phyloP scores from a whole-genome alignment of 2,329 filamentous ascomycete genomes.

The Ambrosiella beaveri region DNA sequence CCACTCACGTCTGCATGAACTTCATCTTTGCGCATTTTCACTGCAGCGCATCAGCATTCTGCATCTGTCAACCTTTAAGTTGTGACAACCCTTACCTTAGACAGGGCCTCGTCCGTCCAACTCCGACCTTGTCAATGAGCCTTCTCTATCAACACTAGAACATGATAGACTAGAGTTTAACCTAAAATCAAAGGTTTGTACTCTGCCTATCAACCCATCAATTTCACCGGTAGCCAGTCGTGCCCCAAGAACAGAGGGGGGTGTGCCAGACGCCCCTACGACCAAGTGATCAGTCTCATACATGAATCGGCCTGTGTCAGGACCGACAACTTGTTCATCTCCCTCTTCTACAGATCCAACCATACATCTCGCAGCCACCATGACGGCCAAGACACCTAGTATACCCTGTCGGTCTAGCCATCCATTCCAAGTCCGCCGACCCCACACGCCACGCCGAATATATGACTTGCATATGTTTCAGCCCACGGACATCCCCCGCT shows the following conservation, averaged over 20 bases:
- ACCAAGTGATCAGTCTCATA: not conserved
- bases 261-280: not conserved
- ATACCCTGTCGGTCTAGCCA: not conserved
- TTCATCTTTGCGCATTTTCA: not conserved
- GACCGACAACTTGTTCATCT: not conserved
- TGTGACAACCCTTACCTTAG: not conserved
- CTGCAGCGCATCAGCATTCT: not conserved
- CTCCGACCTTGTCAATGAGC: too few species aligned
- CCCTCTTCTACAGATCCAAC: not conserved
- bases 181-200: not conserved
- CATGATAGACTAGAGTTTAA: not conserved
- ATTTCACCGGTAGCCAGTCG: not conserved
- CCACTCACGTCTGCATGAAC: not conserved
- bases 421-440: not conserved
- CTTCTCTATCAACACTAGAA: too few species aligned
- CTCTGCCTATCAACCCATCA: not conserved
- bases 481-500: not conserved
- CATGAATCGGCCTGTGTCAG: not conserved
- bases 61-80: not conserved
- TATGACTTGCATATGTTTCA: not conserved
- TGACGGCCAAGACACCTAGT: not conserved
- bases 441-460: not conserved
- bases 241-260: not conserved
- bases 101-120: too few species aligned
- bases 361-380: not conserved